These are phyloP conservation scores for Ambrosia artemisiifolia DNA, from an alignment of 129 eudicot genomes.

Conservation along the genomic window DNA sequence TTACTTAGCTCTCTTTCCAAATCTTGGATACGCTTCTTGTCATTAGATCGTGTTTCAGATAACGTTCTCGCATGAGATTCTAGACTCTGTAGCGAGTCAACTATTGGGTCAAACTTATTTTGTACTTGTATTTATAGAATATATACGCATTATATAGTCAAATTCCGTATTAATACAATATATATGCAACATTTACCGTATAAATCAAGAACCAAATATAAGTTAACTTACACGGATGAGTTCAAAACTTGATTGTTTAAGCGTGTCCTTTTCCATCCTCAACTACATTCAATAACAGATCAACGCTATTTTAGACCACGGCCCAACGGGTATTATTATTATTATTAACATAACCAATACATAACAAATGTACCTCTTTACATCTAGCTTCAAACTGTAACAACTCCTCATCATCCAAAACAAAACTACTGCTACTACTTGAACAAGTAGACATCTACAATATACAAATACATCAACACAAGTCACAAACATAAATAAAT, in stretches of 20 bases:
- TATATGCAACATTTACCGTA: slow-evolving; percentile 19
- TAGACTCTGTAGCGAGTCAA: slow-evolving; percentile 52
- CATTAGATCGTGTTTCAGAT: slow-evolving; percentile 54
- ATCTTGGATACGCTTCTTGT: slow-evolving; percentile 66
- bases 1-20: slow-evolving; percentile 81
- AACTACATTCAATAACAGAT: slow-evolving; percentile 44
- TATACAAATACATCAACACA: not conserved
- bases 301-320: too few relatives aligned
- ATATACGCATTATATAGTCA: too few relatives aligned
- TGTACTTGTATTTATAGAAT: too few relatives aligned
- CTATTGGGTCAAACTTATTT: not conserved
- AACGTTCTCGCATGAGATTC: slow-evolving; percentile 66
- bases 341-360: not conserved
- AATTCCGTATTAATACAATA: not conserved
- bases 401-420: slow-evolving; percentile 50
- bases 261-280: slow-evolving; percentile 70
- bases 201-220: slow-evolving; percentile 8
- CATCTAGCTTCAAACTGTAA: slow-evolving; percentile 67
- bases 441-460: slow-evolving; percentile 68
- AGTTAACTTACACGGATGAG: slow-evolving; percentile 70
- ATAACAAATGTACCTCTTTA: slow-evolving; percentile 50
- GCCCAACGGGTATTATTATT: too few relatives aligned
- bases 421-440: slow-evolving; percentile 47
- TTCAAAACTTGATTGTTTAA: slow-evolving; percentile 72
- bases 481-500: slow-evolving; percentile 3